A percentile compares a stretch with the other conserved stretches of the same genome.
Conservation (phyloP, 345 rosid genomes). For the Cardiospermum halicacabum region DNA sequence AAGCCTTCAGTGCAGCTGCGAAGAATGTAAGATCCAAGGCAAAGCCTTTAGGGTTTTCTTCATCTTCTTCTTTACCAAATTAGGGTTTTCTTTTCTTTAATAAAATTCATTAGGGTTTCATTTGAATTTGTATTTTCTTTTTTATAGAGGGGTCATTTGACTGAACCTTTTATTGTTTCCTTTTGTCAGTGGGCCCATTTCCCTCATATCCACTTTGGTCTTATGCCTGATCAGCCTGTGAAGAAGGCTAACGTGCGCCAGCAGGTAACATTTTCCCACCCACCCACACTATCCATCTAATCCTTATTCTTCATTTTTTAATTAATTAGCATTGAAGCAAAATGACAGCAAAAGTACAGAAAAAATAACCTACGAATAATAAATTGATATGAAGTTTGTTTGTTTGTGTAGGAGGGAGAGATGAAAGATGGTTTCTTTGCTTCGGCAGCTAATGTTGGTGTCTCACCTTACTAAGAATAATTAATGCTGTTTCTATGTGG, state of each 20-base stretch:
- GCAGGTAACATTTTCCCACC: constrained; percentile 22
- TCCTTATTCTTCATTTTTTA: too few relatives aligned
- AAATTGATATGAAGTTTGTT: not conserved
- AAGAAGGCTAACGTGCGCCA: constrained; percentile 45
- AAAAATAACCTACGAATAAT: not conserved
- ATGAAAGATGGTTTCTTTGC: constrained; percentile 43
- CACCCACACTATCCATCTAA: too few relatives aligned
- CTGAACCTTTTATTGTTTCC: constrained; percentile 8
- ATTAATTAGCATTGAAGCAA: too few relatives aligned
- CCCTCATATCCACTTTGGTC: constrained; percentile 60
- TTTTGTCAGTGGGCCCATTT: constrained; percentile 58
- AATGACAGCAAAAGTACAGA: too few relatives aligned
- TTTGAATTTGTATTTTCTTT: not conserved
- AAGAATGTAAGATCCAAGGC: constrained; percentile 45
- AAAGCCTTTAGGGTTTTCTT: constrained; percentile 17
- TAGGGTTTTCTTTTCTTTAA: constrained; percentile 13
- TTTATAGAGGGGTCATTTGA: not conserved
- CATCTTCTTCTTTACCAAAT: too few relatives aligned
- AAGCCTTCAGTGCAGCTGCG: constrained; percentile 62
- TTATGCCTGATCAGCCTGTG: constrained; percentile 51
- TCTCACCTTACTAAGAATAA: constrained; percentile 30
- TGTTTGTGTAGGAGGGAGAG: constrained; percentile 34
- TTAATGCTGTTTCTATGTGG: not conserved
- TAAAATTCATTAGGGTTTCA: constrained; percentile 20
- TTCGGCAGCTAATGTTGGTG: constrained; percentile 40